Evolutionary conservation across 1,284 basidiomycete genomes (phyloP).

Genomic region (Malassezia equina): DNA sequence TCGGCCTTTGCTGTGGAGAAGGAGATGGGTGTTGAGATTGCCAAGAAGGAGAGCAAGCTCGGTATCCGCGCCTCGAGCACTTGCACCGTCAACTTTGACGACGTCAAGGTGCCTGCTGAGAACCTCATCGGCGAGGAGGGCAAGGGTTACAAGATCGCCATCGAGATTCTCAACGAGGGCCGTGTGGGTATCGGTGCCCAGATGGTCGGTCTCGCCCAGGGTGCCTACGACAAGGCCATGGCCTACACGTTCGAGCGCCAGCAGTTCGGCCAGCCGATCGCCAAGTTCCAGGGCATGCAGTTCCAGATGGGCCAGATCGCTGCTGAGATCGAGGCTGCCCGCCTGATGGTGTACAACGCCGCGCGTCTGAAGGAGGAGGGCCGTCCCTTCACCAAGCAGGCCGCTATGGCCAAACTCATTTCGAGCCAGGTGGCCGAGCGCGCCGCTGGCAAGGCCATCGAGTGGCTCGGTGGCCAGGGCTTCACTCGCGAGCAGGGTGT

Average conservation of each 20-base stretch:
- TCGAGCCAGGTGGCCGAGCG: conserved; percentile 77
- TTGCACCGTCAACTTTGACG: conserved; percentile 91
- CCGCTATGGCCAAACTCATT: conserved; percentile 84
- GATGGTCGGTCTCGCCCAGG: conserved; percentile 80
- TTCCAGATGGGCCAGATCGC: conserved; percentile 82
- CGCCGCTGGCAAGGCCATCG: conserved; percentile 79
- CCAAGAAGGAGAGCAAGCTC: conserved; percentile 97
- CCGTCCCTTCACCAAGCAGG: conserved; percentile 81
- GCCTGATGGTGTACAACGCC: conserved; percentile 89
- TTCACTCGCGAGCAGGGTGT: conserved; percentile 75
- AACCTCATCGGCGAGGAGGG: conserved; percentile 89
- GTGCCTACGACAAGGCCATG: conserved; percentile 84
- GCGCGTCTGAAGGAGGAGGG: conserved; percentile 87
- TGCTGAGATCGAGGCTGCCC: conserved; percentile 81
- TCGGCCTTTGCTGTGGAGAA: conserved; percentile 93
- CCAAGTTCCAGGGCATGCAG: conserved; percentile 76
- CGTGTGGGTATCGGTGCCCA: conserved; percentile 89
- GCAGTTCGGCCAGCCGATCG: conserved; percentile 87
- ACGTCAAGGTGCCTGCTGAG: conserved; percentile 78
- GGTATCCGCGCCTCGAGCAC: conserved; percentile 96
- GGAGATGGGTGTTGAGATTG: conserved; percentile 91
- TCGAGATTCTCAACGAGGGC: conserved; percentile 94
- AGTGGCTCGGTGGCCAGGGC: conserved; percentile 91
- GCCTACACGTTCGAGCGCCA: conserved; percentile 84
- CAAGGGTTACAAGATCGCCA: conserved; percentile 88